Conservation (phyloP, 371 early-diverging fungal species). For the Fennellomyces sp. region DNA sequence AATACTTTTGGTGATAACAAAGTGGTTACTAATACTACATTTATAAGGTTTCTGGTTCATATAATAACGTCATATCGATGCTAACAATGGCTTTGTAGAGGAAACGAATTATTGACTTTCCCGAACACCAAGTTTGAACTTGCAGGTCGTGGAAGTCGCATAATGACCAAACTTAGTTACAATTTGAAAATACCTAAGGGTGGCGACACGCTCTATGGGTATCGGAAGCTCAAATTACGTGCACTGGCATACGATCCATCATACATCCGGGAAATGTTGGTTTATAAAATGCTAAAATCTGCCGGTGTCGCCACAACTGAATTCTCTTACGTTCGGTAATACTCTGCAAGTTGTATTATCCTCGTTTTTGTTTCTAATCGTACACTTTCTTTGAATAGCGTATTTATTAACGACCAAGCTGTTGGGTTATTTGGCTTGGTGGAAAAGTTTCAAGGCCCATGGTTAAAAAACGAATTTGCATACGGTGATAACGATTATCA, state of each 20-base stretch:
- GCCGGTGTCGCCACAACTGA: slow-evolving; percentile 27
- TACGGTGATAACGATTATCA: slow-evolving; percentile 30
- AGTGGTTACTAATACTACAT: slow-evolving; percentile 9
- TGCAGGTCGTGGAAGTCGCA: slow-evolving; percentile 26
- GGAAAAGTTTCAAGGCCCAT: slow-evolving; percentile 34
- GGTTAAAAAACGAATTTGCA: slow-evolving; percentile 36
- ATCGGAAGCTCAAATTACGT: slow-evolving; percentile 31
- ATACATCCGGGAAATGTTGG: slow-evolving; percentile 34
- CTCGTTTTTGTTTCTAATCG: too few relatives aligned
- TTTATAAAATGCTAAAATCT: slow-evolving; percentile 26
- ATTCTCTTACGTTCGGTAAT: slow-evolving; percentile 26
- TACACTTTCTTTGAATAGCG: neutral
- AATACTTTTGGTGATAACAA: neutral
- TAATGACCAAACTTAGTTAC: slow-evolving; percentile 30
- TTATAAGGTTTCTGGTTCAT: too few relatives aligned
- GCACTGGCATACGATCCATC: slow-evolving; percentile 31
- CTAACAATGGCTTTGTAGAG: slow-evolving; percentile 14
- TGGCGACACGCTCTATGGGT: slow-evolving; percentile 12
- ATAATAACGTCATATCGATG: too few relatives aligned
- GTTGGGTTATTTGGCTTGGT: slow-evolving; percentile 42
- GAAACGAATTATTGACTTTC: slow-evolving; percentile 16
- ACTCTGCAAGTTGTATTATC: too few relatives aligned
- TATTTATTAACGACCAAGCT: slow-evolving; percentile 35
- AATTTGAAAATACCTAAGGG: slow-evolving; percentile 25
- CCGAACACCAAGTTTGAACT: slow-evolving; percentile 18